Conservation (phyloP, 163 green algal genomes). For the Picocystis sp. region DNA sequence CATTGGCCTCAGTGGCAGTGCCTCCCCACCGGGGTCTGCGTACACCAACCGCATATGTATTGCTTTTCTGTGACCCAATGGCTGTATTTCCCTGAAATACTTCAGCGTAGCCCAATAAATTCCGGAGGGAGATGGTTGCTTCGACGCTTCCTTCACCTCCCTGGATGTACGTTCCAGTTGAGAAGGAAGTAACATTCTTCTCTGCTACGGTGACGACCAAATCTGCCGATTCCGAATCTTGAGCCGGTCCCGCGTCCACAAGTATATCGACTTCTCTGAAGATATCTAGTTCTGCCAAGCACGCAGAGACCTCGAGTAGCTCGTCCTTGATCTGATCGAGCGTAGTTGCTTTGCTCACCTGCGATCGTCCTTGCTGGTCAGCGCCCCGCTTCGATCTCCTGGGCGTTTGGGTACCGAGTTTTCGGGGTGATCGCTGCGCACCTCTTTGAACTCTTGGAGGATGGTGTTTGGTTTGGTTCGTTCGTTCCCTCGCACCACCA, state of each 20-base stretch:
- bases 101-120: constrained; percentile 35
- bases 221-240: constrained; percentile 21
- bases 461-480: constrained; percentile 36
- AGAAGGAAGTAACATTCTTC: constrained; percentile 30
- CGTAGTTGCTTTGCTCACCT: constrained; percentile 22
- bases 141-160: constrained; percentile 29
- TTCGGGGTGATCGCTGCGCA: too few species aligned
- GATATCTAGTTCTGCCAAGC: constrained; percentile 35
- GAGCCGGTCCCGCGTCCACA: constrained; percentile 24
- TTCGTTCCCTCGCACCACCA: constrained; percentile 22
- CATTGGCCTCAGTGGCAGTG: not conserved
- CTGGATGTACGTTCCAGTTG: constrained; percentile 47
- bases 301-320: constrained; percentile 25
- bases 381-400: too few species aligned
- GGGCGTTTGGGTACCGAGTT: too few species aligned
- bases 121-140: constrained; percentile 26
- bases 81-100: constrained; percentile 21
- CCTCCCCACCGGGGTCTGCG: constrained; percentile 17
- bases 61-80: constrained; percentile 29
- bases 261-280: constrained; percentile 39
- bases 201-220: constrained; percentile 31
- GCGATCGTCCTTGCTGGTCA: too few species aligned
- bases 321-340: constrained; percentile 43
- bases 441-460: constrained; percentile 24
- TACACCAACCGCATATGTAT: constrained; percentile 22